phyloP scores from a whole-genome alignment of 2,329 filamentous ascomycete species.

The Stachybotrys chartarum region DNA sequence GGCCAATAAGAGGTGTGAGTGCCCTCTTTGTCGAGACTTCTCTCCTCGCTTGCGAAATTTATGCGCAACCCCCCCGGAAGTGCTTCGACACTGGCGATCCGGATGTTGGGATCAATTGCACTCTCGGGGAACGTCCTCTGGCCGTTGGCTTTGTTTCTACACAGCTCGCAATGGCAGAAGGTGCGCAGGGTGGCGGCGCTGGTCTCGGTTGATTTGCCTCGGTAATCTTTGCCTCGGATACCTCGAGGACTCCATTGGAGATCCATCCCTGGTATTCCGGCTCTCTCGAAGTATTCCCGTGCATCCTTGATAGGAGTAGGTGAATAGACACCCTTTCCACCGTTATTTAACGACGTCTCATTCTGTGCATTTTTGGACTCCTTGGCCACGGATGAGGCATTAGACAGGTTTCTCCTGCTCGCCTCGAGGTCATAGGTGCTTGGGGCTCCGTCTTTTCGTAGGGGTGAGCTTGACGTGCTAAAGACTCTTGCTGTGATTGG shows the following conservation, averaged over 20 bases:
- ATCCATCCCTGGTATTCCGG: too few relatives aligned
- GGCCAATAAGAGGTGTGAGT: neutral
- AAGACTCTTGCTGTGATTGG: too few relatives aligned
- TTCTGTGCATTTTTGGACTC: slow-evolving; percentile 13
- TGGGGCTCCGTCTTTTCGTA: slow-evolving; percentile 38
- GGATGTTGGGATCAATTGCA: neutral
- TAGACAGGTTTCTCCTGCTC: slow-evolving; percentile 30
- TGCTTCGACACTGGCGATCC: neutral
- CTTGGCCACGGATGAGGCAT: slow-evolving; percentile 53
- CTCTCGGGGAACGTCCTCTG: neutral
- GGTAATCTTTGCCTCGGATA: too few relatives aligned
- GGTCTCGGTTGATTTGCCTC: too few relatives aligned
- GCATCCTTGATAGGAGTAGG: too few relatives aligned
- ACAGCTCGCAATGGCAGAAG: neutral
- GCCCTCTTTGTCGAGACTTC: neutral
- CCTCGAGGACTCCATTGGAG: too few relatives aligned
- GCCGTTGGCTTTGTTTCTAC: neutral
- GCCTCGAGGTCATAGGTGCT: slow-evolving; percentile 57
- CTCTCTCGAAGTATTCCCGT: too few relatives aligned
- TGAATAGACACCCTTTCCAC: too few relatives aligned
- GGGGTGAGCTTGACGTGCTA: too few relatives aligned
- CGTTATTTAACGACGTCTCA: too few relatives aligned
- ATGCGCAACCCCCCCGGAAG: neutral
- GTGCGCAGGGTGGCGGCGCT: neutral
- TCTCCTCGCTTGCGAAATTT: neutral